Evolutionary conservation across 305 asterid genomes (phyloP), one percentile per base, ranked within the genome.

Genomic region (Fraxinus albicans): DNA sequence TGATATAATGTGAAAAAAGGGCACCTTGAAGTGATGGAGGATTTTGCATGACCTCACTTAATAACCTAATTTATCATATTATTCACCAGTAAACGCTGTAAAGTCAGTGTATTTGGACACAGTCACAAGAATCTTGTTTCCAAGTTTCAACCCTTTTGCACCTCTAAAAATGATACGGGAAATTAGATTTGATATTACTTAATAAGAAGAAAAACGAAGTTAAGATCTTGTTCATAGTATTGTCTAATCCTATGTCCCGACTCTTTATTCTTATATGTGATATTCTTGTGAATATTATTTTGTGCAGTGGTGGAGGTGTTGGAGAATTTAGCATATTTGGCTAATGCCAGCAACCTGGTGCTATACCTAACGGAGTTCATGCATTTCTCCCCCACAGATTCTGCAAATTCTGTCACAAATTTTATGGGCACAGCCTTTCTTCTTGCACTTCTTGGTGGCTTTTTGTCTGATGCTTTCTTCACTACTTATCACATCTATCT

Each of bases 351-450:
- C 93, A 94, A 92, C 79, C 77, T 96, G 93, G 99, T 96, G 78
- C 21, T 84, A 85, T 96, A 96, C 80, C 88, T 96, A 4, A 7
- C 86, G 73, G 78, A 86, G 17, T 90, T 90, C 92, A 94, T 96
- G 99, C 97, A 94, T 83, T 91, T 94, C 2, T 80, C 98, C 19
- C 95, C 95, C 74, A 82, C 97, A 9, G 89, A 80, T 40, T 91
- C 99, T 1, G 97, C 99, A 6, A 94, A 91, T 84, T 81, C 97
- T 70, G 98, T 94, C 73, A 96, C 99, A 0, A 93, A 94, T 88
- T 94, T 93, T 78, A 95, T 96, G 97, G 99, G 99, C 50, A 94
- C 98, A 2, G 97, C 99, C 12, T 96, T 96, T 75, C 92, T 94
- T 6, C 90, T 94, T 9, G 98, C 98, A 1, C 93, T 96, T 2